Evolutionary conservation across 2,329 filamentous ascomycete genomes (phyloP), one percentile per base, ranked within the genome.

Genomic region (Exophiala bonariae): DNA sequence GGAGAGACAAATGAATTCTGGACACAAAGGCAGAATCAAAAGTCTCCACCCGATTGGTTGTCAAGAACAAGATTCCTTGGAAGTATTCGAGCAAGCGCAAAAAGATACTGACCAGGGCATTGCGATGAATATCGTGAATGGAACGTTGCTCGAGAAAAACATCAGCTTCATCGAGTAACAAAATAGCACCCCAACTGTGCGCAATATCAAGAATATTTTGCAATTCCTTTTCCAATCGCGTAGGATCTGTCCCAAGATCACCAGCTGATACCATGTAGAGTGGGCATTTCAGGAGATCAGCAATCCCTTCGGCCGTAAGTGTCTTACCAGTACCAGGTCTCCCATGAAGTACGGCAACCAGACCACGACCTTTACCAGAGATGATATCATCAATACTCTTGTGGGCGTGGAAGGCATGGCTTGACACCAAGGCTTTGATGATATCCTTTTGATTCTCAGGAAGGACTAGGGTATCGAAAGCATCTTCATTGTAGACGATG

Each of bases 11-110:
- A 65, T 95, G 89, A 22, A 60, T 60, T 18, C 90, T 82, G 8
- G 83, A 88, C 63, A 93, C 87, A 74, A 95, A 95, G 1, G 90
- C 90, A 52, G 93, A 88, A 59, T 96, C 90, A 60, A 96, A 95
- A 0, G 87, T 91, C 72, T 85, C 71, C 1, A 95, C 88, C 1
- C 89, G 82, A 64, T 95, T 95, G 2, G 90, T 95, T 0, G 90
- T 96, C 19, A 96, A 69, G 72, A 96, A 95, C 3, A 95, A 67
- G 43, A 95, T 95, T 3, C 90, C 90, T 62, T 95, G 87, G 70
- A 95, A 95, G 66, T 95, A 96, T 67, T 96, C 91, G 0, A 96
- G 75, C 47, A 92, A 77, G 0, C 89, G 83, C 2, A 96, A 73
- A 74, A 96, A 96, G 60, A 95, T 89, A 64, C 84, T 88, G 42